Conservation (phyloP, 768 basidiomycete genomes). For the Mrakia blollopis region DNA sequence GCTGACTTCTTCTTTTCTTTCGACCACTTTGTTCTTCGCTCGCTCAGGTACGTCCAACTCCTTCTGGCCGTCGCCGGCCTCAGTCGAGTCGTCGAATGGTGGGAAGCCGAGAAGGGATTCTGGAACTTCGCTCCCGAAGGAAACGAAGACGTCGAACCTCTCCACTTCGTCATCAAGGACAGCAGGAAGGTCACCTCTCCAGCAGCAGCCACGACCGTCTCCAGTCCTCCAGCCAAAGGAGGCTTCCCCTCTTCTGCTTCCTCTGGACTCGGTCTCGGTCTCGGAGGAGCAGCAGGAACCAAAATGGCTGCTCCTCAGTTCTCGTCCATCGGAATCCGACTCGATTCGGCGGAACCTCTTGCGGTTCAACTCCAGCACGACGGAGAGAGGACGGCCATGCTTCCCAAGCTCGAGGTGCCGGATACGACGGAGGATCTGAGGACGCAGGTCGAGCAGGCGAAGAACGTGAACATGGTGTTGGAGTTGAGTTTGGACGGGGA, state of each 20-base stretch:
- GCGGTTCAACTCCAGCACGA: not conserved
- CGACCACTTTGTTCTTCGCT: too few relatives aligned
- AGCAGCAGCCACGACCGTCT: conserved; percentile 35
- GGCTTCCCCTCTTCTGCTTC: conserved; percentile 43
- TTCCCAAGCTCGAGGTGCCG: conserved; percentile 34
- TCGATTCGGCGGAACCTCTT: conserved; percentile 13
- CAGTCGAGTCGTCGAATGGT: conserved; percentile 96
- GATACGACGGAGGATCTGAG: conserved; percentile 78
- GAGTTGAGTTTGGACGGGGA: conserved; percentile 92
- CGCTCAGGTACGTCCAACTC: conserved; percentile 81
- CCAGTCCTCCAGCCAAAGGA: conserved; percentile 51
- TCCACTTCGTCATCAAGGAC: conserved; percentile 82
- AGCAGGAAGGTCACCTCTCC: not conserved
- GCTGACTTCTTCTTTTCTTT: not conserved
- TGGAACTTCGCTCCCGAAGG: conserved; percentile 89
- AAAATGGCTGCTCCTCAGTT: not conserved
- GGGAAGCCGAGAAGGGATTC: conserved; percentile 98
- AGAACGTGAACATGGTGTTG: conserved; percentile 92
- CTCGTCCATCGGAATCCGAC: conserved; percentile 14
- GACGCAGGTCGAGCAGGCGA: conserved; percentile 86
- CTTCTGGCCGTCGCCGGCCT: conserved; percentile 92
- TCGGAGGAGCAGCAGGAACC: too few relatives aligned
- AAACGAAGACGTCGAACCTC: conserved; percentile 76
- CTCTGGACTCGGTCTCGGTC: conserved; percentile 29
- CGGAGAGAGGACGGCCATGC: conserved; percentile 15